Percentiles rank a stretch among this genome's conserved stretches.
Conservation (phyloP, 169 alveolate genomes). For the Plasmodium yoelii region DNA sequence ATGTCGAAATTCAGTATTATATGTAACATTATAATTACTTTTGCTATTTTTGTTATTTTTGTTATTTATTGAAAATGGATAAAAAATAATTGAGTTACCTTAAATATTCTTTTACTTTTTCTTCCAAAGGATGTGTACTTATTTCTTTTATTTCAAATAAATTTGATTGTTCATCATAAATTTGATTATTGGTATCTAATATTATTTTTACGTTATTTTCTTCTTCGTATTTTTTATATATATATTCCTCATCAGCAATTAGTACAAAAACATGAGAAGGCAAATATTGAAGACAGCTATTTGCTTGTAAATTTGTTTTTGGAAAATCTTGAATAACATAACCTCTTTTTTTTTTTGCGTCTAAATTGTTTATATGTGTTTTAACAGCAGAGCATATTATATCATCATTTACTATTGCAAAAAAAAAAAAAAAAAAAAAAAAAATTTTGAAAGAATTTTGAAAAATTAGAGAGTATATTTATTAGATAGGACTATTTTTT, state of each 20-base stretch:
- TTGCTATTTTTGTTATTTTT: background rate
- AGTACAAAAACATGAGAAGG: slow-evolving; percentile 54
- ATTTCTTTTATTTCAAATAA: slow-evolving; percentile 28
- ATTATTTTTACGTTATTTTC: slow-evolving; percentile 20
- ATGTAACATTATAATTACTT: too few relatives aligned
- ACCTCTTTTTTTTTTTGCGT: slow-evolving; percentile 54
- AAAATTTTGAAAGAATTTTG: background rate
- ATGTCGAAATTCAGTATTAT: too few relatives aligned
- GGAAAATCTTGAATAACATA: slow-evolving; percentile 60
- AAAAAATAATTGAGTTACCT: slow-evolving; percentile 17
- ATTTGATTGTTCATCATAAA: slow-evolving; percentile 16
- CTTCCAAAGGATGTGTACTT: slow-evolving; percentile 21
- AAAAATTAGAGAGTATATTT: background rate
- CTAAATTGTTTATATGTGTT: slow-evolving; percentile 24
- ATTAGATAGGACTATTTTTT: background rate
- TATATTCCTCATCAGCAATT: slow-evolving; percentile 65
- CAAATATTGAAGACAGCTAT: slow-evolving; percentile 41
- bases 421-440: slow-evolving; percentile 2
- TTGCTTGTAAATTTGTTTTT: slow-evolving; percentile 49
- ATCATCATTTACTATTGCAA: slow-evolving; percentile 42
- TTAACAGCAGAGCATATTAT: slow-evolving; percentile 40
- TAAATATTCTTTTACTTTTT: slow-evolving; percentile 39
- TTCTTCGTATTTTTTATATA: slow-evolving; percentile 49
- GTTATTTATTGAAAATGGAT: background rate
- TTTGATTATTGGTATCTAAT: slow-evolving; percentile 10